A percentile compares a stretch with the other conserved stretches of the same genome.
Conservation (phyloP, 805 yeast genomes). For the Scheffersomyces spartinae region DNA sequence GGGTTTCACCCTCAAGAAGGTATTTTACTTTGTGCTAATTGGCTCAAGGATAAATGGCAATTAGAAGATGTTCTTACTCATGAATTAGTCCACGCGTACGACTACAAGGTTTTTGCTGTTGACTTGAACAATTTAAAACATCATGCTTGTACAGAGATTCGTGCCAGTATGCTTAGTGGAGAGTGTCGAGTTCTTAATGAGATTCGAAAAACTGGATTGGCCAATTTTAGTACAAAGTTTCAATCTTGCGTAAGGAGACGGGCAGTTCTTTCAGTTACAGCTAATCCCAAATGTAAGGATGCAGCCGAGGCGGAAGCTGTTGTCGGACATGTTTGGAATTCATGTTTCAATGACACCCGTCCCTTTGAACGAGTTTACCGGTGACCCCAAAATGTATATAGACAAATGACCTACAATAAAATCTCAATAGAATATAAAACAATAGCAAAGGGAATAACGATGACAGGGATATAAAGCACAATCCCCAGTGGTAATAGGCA, state of each 20-base stretch:
- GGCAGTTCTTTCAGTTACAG: constrained; percentile 74
- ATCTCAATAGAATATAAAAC: too few relatives aligned
- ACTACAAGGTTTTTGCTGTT: constrained; percentile 76
- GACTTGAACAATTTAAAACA: constrained; percentile 79
- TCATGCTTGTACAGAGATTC: constrained; percentile 93
- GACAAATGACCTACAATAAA: too few relatives aligned
- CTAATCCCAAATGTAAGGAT: constrained; percentile 73
- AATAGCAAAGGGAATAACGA: too few relatives aligned
- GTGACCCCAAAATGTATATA: too few relatives aligned
- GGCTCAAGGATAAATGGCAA: constrained; percentile 63
- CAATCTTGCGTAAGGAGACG: constrained; percentile 86
- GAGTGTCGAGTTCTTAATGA: constrained; percentile 90
- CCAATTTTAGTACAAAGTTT: constrained; percentile 63
- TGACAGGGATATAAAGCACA: too few relatives aligned
- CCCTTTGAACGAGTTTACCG: constrained; percentile 91
- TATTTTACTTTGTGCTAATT: constrained; percentile 75
- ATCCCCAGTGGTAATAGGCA: too few relatives aligned
- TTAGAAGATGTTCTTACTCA: constrained; percentile 87
- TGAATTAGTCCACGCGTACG: constrained; percentile 89
- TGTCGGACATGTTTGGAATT: constrained; percentile 82
- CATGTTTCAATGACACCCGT: constrained; percentile 89
- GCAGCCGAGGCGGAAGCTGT: constrained; percentile 64
- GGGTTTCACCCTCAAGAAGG: constrained; percentile 92
- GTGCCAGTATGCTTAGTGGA: constrained; percentile 89
- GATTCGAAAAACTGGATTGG: constrained; percentile 44